Evolutionary conservation across 768 basidiomycete genomes (phyloP).

Genomic region (Suillus subaureus): DNA sequence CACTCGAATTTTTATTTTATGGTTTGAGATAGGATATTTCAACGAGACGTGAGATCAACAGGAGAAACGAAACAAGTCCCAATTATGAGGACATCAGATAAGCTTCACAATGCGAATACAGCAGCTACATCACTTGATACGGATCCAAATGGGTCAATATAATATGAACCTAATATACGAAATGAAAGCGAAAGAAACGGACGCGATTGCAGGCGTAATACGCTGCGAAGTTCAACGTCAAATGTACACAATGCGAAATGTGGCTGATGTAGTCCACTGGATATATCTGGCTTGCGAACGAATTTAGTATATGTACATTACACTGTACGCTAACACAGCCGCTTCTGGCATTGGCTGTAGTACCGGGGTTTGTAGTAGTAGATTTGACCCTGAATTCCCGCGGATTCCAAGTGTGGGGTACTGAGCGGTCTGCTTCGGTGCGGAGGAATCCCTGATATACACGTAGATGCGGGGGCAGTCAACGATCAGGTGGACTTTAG

Average conservation of each 20-base stretch:
- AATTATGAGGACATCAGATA: background rate
- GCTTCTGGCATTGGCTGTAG: background rate
- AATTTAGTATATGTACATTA: conserved; percentile 2
- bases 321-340: background rate
- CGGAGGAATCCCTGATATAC: background rate
- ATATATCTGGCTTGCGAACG: conserved; percentile 5
- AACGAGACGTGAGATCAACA: background rate
- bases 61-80: background rate
- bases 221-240: background rate
- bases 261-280: background rate
- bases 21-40: background rate
- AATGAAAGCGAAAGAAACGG: conserved; percentile 1
- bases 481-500: conserved; percentile 2
- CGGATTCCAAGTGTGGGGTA: conserved; percentile 7
- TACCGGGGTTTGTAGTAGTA: background rate
- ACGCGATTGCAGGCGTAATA: background rate
- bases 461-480: background rate
- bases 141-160: background rate
- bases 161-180: background rate
- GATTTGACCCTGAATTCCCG: conserved; percentile 1
- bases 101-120: background rate
- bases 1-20: conserved; percentile 5
- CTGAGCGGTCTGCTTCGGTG: background rate
- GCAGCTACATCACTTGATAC: background rate
- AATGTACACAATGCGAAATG: background rate